Base-by-base conservation (phyloP, 352 stramenopile genomes). In the Phytophthora idaei region DNA sequence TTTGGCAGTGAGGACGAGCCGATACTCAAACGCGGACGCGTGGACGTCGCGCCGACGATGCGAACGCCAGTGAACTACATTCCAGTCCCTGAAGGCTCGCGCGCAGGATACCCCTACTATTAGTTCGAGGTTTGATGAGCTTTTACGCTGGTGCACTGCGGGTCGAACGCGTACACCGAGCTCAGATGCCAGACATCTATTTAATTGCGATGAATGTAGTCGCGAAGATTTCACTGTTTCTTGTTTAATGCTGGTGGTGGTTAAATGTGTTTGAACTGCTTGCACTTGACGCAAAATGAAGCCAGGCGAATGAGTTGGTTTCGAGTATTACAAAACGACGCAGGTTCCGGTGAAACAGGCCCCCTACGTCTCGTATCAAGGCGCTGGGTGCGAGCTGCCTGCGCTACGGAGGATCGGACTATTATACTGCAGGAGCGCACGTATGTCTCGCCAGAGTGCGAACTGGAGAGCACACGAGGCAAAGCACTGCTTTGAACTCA, bases 1-100 rank as follows among this genome's bases (percentile, higher is more conserved):
- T 71, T 77, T 57, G 41, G 51, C 32, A 75, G 61, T 12, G 71
- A 78, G 25, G 66, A 75, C 4, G 71, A 74, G 9, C 71, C 71
- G 12, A 66, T 69, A 39, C 71, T 64, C 29, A 78, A 78, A 66
- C 71, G 71, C 25, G 61, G 71, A 37, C 71, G 71, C 6, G 44
- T 69, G 15, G 66, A 78, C 14, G 54, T 61, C 8, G 52, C 66
- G 5, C 29, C 61, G 37, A 64, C 56, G 31, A 74, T 77, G 69
- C 58, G 59, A 42, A 27, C 49, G 27, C 44, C 52, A 0, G 60
- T 77, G 32, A 77, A 64, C 53, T 64, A 41, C 8, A 58, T 72
- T 34, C 53, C 71, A 3, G 36, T 72, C 36, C 46, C 54, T 12
- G 64, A 73, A 15, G 44, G 50, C 34, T 49, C 57, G 9, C 57